phyloP scores from a whole-genome alignment of 441 rosid species.

The Adansonia madagascariensis region DNA sequence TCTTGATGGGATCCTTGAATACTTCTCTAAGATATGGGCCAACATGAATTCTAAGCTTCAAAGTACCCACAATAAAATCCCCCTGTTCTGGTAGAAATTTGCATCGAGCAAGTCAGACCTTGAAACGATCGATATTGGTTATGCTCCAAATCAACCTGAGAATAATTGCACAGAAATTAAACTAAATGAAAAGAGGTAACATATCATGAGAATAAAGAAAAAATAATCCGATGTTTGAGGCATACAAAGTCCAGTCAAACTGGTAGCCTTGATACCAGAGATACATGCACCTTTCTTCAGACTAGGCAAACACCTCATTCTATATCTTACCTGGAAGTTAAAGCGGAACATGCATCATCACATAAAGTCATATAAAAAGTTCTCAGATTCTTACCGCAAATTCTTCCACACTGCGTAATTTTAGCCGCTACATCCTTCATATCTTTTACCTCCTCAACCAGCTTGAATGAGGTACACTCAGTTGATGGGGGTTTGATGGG shows the following conservation, averaged over 20 bases:
- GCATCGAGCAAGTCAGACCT: constrained; percentile 97
- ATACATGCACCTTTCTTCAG: neutral
- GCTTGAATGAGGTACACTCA: constrained; percentile 66
- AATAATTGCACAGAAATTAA: constrained; percentile 22
- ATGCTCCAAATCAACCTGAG: constrained; percentile 95
- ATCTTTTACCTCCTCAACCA: constrained; percentile 78
- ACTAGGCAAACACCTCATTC: neutral
- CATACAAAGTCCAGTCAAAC: constrained; percentile 1
- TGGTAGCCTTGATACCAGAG: neutral
- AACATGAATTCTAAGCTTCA: constrained; percentile 79
- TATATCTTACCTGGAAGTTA: neutral
- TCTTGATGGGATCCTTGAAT: constrained; percentile 90
- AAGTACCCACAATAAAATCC: constrained; percentile 83
- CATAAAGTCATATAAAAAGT: constrained; percentile 19
- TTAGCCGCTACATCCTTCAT: constrained; percentile 70
- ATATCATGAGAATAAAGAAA: neutral
- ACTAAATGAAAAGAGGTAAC: neutral
- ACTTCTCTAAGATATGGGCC: constrained; percentile 84
- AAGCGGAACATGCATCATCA: neutral
- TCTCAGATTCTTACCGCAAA: constrained; percentile 68
- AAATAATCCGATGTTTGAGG: neutral
- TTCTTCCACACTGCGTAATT: constrained; percentile 60
- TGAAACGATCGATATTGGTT: constrained; percentile 95
- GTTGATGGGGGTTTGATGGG: constrained; percentile 51
- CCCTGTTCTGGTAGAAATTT: constrained; percentile 69